Base-by-base conservation (phyloP, 129 eudicot genomes). In the Deinandra increscens region DNA sequence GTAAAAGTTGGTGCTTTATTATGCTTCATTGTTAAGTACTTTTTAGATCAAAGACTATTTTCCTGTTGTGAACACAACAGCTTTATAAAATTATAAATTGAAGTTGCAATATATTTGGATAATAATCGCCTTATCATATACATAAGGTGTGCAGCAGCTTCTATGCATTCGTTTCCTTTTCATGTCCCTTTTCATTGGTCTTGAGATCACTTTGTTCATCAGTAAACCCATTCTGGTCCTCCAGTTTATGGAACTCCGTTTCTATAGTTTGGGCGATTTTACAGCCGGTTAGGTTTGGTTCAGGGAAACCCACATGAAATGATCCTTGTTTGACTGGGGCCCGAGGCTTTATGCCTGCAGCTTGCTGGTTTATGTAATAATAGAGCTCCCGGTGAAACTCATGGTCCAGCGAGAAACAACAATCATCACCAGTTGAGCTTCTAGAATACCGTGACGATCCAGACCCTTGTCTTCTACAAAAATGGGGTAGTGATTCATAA, bases 401-500 rank as follows among this genome's bases (percentile, higher is more conserved):
- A 65, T 93, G 95, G 62, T 93, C 99, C 61, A 89, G 60, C 0
- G 95, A 86, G 83, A 86, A 93, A 70, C 99, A 93, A 58, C 85
- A 62, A 56, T 86, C 84, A 23, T 89, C 83, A 38, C 59, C 81
- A 5, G 58, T 62, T 20, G 84, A 88, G 46, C 69, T 84, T 69
- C 87, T 87, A 7, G 83, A 67, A 64, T 80, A 76, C 49, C 81
- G 79, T 13, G 92, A 86, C 41, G 95, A 92, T 19, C 99, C 99
- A 0, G 99, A 93, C 33, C 99, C 97, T 79, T 89, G 95, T 83
- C 83, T 84, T 86, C 86, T 80, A 81, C 99, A 93, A 84, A 93
- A 93, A 79, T 89, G 99, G 8, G 99, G 99, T n/a, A 93, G 87
- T 49, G 95, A 79, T 60, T 81, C 92, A 44, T 87, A 89, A 68